Conservation (phyloP, 1,284 basidiomycete genomes). For the Ceratobasidium sp. region DNA sequence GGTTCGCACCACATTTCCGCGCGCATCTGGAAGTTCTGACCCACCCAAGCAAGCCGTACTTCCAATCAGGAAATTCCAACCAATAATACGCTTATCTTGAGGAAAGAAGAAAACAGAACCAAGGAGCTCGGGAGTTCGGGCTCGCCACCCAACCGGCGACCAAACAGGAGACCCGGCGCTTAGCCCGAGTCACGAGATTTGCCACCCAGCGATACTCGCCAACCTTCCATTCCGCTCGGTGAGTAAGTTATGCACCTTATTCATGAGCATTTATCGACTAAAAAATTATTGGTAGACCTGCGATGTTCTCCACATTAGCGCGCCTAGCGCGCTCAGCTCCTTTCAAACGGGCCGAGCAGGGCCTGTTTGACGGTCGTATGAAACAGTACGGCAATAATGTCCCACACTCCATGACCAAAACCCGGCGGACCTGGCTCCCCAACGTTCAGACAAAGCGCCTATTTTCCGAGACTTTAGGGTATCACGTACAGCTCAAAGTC, state of each 20-base stretch:
- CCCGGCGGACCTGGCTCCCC: constrained; percentile 89
- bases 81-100: not conserved
- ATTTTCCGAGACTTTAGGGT: constrained; percentile 73
- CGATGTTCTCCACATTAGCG: constrained; percentile 8
- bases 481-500: constrained; percentile 73
- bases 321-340: constrained; percentile 29
- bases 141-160: constrained; percentile 14
- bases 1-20: too few species aligned
- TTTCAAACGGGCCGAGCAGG: constrained; percentile 81
- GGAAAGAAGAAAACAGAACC: constrained; percentile 10
- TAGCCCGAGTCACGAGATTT: not conserved
- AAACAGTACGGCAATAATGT: constrained; percentile 91
- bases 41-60: too few species aligned
- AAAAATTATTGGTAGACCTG: not conserved
- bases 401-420: constrained; percentile 91
- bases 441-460: constrained; percentile 84
- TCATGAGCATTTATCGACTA: not conserved
- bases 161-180: not conserved
- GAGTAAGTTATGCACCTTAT: not conserved
- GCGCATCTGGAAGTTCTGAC: too few species aligned
- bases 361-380: constrained; percentile 83
- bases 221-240: not conserved
- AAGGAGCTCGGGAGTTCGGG: constrained; percentile 16
- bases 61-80: constrained; percentile 18
- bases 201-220: not conserved